phyloP scores from a whole-genome alignment of 768 basidiomycete genomes.

The Dentipellis sp. region DNA sequence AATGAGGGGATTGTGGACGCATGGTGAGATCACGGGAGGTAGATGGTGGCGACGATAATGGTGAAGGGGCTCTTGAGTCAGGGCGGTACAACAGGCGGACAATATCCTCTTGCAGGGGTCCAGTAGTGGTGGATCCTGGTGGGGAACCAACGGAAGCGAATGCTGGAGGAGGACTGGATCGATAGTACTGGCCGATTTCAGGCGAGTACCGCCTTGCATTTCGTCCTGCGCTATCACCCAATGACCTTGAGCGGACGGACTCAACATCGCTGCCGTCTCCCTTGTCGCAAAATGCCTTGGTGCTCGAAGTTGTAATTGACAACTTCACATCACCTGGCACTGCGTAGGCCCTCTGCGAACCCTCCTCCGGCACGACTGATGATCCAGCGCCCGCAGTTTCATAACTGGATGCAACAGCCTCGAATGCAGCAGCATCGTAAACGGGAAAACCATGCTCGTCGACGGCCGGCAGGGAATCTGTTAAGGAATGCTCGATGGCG shows the following conservation, averaged over 20 bases:
- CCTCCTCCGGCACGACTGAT: background rate
- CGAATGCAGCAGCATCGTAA: constrained; percentile 8
- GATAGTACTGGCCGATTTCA: constrained; percentile 20
- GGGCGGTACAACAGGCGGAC: constrained; percentile 14
- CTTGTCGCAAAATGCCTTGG: background rate
- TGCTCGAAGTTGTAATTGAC: background rate
- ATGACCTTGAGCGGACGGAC: constrained; percentile 15
- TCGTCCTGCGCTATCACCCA: no score
- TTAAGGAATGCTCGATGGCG: background rate
- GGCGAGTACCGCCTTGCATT: no score
- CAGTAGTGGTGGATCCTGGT: constrained; percentile 6
- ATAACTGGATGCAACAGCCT: constrained; percentile 3
- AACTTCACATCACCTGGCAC: background rate
- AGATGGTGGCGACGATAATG: constrained; percentile 11
- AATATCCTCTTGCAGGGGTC: constrained; percentile 26
- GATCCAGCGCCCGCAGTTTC: background rate
- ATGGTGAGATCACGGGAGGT: background rate
- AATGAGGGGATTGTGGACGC: background rate
- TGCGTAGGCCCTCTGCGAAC: background rate
- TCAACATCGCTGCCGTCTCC: constrained; percentile 22
- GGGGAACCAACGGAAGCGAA: background rate
- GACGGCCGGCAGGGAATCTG: background rate
- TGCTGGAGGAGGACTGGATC: constrained; percentile 25
- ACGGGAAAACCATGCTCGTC: constrained; percentile 9
- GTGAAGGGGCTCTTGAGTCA: constrained; percentile 15